Evolutionary conservation across 495 filamentous ascomycete genomes (phyloP).

Genomic region (Aspergillus haitiensis): DNA sequence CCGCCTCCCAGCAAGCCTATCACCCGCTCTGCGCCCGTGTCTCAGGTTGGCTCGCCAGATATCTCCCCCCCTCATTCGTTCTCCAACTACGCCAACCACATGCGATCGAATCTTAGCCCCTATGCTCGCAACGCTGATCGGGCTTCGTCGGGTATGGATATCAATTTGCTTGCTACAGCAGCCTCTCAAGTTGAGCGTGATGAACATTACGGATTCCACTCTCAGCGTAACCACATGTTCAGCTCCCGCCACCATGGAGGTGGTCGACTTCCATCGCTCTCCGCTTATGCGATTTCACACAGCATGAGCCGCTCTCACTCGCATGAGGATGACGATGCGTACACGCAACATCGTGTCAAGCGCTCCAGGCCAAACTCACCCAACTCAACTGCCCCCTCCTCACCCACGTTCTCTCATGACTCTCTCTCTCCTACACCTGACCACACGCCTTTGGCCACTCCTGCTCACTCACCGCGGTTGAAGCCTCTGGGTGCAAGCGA

Average conservation of each 20-base stretch:
- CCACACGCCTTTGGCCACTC: conserved; percentile 93
- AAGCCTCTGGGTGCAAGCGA: conserved; percentile 70
- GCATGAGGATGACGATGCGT: conserved; percentile 77
- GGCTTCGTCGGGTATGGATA: conserved; percentile 64
- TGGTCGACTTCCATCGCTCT: conserved; percentile 72
- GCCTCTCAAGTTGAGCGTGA: conserved; percentile 87
- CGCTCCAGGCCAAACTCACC: conserved; percentile 90
- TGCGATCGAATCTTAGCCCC: conserved; percentile 61
- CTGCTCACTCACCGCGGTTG: conserved; percentile 90
- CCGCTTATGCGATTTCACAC: conserved; percentile 75
- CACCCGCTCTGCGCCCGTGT: conserved; percentile 83
- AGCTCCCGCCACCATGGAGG: conserved; percentile 59
- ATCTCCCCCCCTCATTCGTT: conserved; percentile 93
- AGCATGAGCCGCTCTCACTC: conserved; percentile 91
- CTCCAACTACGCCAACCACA: conserved; percentile 68
- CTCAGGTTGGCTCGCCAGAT: conserved; percentile 87
- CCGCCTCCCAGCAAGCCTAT: conserved; percentile 73
- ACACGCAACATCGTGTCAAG: conserved; percentile 68
- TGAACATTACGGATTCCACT: conserved; percentile 51
- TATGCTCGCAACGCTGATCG: conserved; percentile 58
- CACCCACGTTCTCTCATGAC: conserved; percentile 97
- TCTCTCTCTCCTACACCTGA: conserved; percentile 95
- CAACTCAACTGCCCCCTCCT: conserved; percentile 91
- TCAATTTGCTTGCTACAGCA: conserved; percentile 87
- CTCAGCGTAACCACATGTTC: conserved; percentile 48